A percentile compares a stretch with the other conserved stretches of the same genome.
Evolutionary conservation across 2,329 filamentous ascomycete genomes (phyloP).

Genomic region (Pseudogymnoascus sp.): DNA sequence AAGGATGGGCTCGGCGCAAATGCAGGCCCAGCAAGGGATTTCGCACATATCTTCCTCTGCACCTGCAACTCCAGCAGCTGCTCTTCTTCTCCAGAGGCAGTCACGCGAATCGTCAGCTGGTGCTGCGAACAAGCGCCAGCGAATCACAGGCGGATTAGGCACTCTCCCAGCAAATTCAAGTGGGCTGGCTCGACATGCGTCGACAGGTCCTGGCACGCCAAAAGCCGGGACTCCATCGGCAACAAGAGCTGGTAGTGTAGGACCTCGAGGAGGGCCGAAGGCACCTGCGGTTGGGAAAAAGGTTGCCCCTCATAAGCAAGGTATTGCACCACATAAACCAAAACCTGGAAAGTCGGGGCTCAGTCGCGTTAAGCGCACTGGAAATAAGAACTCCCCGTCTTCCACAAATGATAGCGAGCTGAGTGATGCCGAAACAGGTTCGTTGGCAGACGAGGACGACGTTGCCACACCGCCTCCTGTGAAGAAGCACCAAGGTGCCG

Average conservation of each 20-base stretch:
- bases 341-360: conserved; percentile 49
- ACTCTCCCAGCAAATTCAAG: conserved; percentile 48
- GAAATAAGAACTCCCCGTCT: conserved; percentile 53
- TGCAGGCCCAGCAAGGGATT: conserved; percentile 21
- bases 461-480: conserved; percentile 29
- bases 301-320: conserved; percentile 27
- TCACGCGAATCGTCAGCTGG: conserved; percentile 53
- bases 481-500: conserved; percentile 47
- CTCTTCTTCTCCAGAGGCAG: conserved; percentile 52
- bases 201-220: conserved; percentile 56
- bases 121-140: conserved; percentile 49
- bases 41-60: conserved; percentile 39
- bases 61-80: conserved; percentile 54
- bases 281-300: conserved; percentile 32
- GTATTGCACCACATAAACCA: conserved; percentile 23
- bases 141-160: conserved; percentile 36
- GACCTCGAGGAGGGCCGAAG: conserved; percentile 42
- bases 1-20: conserved; percentile 10
- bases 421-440: conserved; percentile 54
- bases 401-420: conserved; percentile 59
- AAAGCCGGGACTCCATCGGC: conserved; percentile 37
- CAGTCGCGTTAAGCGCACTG: conserved; percentile 50
- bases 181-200: conserved; percentile 55
- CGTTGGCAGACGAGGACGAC: conserved; percentile 46
- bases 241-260: conserved; percentile 51